phyloP scores from a whole-genome alignment of 495 filamentous ascomycete genomes.

The Penicillium canescens region DNA sequence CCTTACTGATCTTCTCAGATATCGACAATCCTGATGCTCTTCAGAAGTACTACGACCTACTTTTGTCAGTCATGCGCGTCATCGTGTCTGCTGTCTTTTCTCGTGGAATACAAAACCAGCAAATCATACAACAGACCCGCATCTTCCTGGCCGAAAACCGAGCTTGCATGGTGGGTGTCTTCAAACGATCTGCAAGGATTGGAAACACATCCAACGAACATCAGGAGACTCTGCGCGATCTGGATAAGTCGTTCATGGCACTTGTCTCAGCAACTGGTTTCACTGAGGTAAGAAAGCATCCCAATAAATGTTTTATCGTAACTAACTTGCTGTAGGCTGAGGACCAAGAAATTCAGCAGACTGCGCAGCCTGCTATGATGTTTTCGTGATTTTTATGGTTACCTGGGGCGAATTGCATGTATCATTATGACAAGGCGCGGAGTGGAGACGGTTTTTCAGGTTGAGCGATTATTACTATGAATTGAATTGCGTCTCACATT shows the following conservation, averaged over 20 bases:
- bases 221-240: constrained; percentile 43
- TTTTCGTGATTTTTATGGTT: constrained; percentile 38
- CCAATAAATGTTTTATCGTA: not conserved
- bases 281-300: constrained; percentile 46
- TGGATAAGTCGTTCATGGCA: constrained; percentile 62
- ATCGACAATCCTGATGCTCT: constrained; percentile 71
- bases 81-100: constrained; percentile 76
- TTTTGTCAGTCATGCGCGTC: constrained; percentile 78
- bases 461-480: constrained; percentile 18
- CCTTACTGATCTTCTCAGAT: constrained; percentile 38
- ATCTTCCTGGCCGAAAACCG: constrained; percentile 79
- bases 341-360: constrained; percentile 40
- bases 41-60: constrained; percentile 77
- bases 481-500: constrained; percentile 1
- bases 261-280: constrained; percentile 61
- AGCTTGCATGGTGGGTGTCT: constrained; percentile 77
- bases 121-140: constrained; percentile 69
- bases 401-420: constrained; percentile 12
- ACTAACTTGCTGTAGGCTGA: constrained; percentile 35
- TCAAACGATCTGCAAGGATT: constrained; percentile 85
- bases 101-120: constrained; percentile 77
- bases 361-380: constrained; percentile 26
- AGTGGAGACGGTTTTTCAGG: constrained; percentile 15
- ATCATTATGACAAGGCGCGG: constrained; percentile 17
- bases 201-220: constrained; percentile 49